Base-by-base conservation (phyloP, 257 asterid species). In the Misopates orontium region DNA sequence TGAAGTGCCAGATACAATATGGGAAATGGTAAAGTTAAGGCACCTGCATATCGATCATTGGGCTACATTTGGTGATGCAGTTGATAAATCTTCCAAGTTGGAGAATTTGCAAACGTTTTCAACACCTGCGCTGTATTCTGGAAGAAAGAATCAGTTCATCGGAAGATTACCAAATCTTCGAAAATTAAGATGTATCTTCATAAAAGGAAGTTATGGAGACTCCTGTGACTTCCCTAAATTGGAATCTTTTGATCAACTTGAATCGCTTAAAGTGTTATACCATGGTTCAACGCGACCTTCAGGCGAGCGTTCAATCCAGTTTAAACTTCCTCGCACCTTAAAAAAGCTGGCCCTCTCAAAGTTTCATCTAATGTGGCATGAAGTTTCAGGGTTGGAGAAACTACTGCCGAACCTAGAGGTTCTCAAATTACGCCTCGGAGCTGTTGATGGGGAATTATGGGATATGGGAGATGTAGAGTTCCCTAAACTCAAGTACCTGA, bases 91-190 rank as follows among this genome's bases (percentile, higher is more conserved):
- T 0, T 36, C 64, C 49, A 58, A 16, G n/a, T 22, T 58, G 17
- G 48, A 57, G 63, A 58, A 58, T 41, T 58, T 58, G 64, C 23
- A 16, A 58, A 58, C 64, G 2, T 28, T 58, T 58, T 58, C 64
- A 16, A 31, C 64, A 17, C 64, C 64, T 12, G 3, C 44, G 4
- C 11, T 36, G 6, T 28, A 6, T 13, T 0, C 36, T 28, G 36
- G 36, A 28, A 6, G 36, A 28, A 28, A 28, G 36, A 28, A 28
- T 28, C 36, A 28, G 36, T 28, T 28, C 4, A 28, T 28, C 36
- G 6, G 36, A 28, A 2, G 36, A 2, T 28, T 28, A 28, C 36
- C 36, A 28, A 42, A 42, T 42, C 48, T 42, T 42, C 48, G 23
- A 32, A 32, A 36, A 18, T 0, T 58, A 17, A 8, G 49, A 21